phyloP scores from a whole-genome alignment of 352 stramenopile genomes.

The Pythium monospermum region DNA sequence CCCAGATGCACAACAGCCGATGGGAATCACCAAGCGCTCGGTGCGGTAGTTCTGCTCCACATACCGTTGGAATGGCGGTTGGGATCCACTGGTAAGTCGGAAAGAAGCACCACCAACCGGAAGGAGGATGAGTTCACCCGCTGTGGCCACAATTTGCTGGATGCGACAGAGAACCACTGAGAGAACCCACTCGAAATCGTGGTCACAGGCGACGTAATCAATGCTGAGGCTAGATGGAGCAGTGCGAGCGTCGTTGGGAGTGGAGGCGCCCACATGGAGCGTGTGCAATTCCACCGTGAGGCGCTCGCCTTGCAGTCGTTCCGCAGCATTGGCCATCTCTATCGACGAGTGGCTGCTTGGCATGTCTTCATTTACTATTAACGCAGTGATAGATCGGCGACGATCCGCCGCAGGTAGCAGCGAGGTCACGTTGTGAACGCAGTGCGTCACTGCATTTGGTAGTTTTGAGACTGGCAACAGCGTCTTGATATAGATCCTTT shows the following conservation, averaged over 20 bases:
- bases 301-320: too few species aligned
- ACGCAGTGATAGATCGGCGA: too few species aligned
- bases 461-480: neutral
- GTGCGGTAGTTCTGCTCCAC: neutral
- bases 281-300: neutral
- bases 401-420: too few species aligned
- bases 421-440: neutral
- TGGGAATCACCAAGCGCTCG: neutral
- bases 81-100: slow-evolving; percentile 1
- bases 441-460: neutral
- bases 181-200: slow-evolving; percentile 22
- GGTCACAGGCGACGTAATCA: neutral
- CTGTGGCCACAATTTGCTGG: neutral
- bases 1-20: slow-evolving; percentile 10
- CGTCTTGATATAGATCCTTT: slow-evolving; percentile 1
- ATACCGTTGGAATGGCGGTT: slow-evolving; percentile 1
- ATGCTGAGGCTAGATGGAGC: neutral
- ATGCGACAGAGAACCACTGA: slow-evolving; percentile 5
- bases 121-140: slow-evolving; percentile 4
- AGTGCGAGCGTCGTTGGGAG: neutral
- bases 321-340: too few species aligned
- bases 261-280: neutral
- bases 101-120: slow-evolving; percentile 1
- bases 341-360: too few species aligned
- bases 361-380: too few species aligned